Percentiles rank a stretch among this genome's conserved stretches.
These are phyloP conservation scores for Elasticomyces elasticus DNA, from an alignment of 495 filamentous ascomycete genomes.

Conservation along the genomic window DNA sequence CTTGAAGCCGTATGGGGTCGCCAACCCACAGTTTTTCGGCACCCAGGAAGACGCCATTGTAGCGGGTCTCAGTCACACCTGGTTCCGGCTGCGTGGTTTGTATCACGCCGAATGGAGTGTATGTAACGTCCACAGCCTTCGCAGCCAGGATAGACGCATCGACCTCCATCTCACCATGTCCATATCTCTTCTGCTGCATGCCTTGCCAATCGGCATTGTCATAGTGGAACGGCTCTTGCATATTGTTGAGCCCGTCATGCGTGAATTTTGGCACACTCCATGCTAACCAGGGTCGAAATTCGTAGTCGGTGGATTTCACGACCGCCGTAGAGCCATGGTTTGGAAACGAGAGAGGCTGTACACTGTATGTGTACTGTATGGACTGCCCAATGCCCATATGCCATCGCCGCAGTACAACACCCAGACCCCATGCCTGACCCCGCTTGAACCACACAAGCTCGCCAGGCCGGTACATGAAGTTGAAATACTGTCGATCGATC, in stretches of 20 bases:
- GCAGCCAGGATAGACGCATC: constrained; percentile 54
- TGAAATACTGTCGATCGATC: constrained; percentile 35
- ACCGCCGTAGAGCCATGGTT: constrained; percentile 28
- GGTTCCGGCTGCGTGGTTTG: constrained; percentile 32
- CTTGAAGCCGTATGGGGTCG: constrained; percentile 43
- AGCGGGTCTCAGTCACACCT: constrained; percentile 34
- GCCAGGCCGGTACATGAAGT: constrained; percentile 46
- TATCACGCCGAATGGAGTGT: constrained; percentile 42
- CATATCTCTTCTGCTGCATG: constrained; percentile 33
- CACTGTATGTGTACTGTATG: constrained; percentile 32
- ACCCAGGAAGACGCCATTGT: constrained; percentile 51
- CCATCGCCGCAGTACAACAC: constrained; percentile 37
- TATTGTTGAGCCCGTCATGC: constrained; percentile 21
- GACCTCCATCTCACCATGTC: constrained; percentile 42
- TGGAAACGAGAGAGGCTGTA: constrained; percentile 47
- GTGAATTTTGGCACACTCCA: constrained; percentile 46
- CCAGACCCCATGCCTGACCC: constrained; percentile 47
- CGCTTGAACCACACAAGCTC: constrained; percentile 53
- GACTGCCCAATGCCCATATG: constrained; percentile 11
- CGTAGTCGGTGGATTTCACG: constrained; percentile 32
- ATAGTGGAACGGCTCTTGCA: constrained; percentile 31
- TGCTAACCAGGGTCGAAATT: constrained; percentile 51
- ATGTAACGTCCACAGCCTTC: constrained; percentile 46
- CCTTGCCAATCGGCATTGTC: constrained; percentile 45
- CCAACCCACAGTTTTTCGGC: constrained; percentile 54